Percentiles rank a stretch among this genome's conserved stretches.
Evolutionary conservation across 2,329 filamentous ascomycete species (phyloP).

Genomic region (Colletotrichum theobromicola): DNA sequence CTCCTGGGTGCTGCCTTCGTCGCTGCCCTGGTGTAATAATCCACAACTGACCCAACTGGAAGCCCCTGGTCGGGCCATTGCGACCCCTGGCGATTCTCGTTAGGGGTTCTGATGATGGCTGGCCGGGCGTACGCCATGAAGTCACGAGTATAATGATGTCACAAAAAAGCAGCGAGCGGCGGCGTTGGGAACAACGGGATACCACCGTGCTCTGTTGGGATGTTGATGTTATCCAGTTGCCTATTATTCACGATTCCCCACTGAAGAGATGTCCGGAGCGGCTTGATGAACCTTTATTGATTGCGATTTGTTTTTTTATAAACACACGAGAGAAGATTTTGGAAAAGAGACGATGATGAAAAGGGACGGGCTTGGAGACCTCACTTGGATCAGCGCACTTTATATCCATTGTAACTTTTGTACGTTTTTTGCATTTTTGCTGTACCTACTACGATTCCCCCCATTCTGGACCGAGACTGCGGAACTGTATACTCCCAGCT

Average conservation of each 20-base stretch:
- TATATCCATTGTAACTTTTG: slow-evolving; percentile 6
- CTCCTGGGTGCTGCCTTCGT: slow-evolving; percentile 19
- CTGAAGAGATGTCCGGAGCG: slow-evolving; percentile 13
- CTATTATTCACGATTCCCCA: slow-evolving; percentile 20
- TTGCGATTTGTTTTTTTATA: background rate
- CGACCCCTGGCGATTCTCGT: background rate
- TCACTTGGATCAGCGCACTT: slow-evolving; percentile 4
- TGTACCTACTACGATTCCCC: background rate
- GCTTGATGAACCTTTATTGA: slow-evolving; percentile 11
- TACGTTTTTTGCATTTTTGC: background rate
- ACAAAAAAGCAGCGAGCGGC: background rate
- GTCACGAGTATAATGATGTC: slow-evolving; percentile 20
- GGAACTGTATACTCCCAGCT: background rate
- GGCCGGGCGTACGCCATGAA: slow-evolving; percentile 10
- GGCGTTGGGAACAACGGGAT: background rate
- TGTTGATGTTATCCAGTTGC: slow-evolving; percentile 17
- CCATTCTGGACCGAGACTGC: background rate
- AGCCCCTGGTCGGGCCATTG: background rate
- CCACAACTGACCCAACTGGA: slow-evolving; percentile 17
- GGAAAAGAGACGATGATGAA: background rate
- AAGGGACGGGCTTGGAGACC: slow-evolving; percentile 6
- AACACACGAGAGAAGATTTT: background rate
- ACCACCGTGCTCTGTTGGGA: slow-evolving; percentile 18
- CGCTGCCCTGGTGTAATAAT: slow-evolving; percentile 16
- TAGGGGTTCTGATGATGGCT: background rate